Conservation (phyloP, 345 rosid genomes). For the Sonneratia caseolaris region DNA sequence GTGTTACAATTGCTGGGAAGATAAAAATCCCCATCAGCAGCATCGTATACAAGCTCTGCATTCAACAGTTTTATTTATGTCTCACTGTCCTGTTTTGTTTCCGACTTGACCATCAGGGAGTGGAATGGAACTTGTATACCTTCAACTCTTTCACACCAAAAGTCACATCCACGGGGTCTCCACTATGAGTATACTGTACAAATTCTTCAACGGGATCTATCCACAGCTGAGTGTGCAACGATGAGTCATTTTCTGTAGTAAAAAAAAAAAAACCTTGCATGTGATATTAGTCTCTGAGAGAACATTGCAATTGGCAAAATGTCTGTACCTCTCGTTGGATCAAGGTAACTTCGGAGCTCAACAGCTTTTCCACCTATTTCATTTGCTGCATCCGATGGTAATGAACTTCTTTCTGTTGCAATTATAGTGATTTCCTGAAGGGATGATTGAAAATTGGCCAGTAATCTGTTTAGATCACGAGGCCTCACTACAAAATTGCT, state of each 20-base stretch:
- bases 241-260: slow-evolving; percentile 62
- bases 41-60: neutral
- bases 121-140: slow-evolving; percentile 23
- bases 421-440: slow-evolving; percentile 91
- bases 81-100: neutral
- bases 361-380: slow-evolving; percentile 90
- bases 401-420: slow-evolving; percentile 57
- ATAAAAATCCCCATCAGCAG: neutral
- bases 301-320: slow-evolving; percentile 5
- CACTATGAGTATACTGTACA: slow-evolving; percentile 41
- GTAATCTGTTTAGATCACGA: slow-evolving; percentile 70
- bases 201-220: slow-evolving; percentile 93
- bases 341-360: slow-evolving; percentile 83
- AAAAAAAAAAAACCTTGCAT: slow-evolving; percentile 7
- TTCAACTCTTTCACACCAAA: slow-evolving; percentile 81
- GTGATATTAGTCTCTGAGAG: slow-evolving; percentile 10
- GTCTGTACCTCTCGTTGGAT: slow-evolving; percentile 66
- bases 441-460: slow-evolving; percentile 87
- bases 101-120: neutral
- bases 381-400: slow-evolving; percentile 63
- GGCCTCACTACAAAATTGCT: slow-evolving; percentile 77
- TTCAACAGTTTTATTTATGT: neutral
- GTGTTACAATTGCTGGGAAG: neutral
- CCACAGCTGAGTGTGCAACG: slow-evolving; percentile 85
- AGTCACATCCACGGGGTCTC: slow-evolving; percentile 87